Evolutionary conservation across 164 flowering plant species (phyloP), one percentile per base, ranked within the genome.

Genomic region (Dillenia suffruticosa): DNA sequence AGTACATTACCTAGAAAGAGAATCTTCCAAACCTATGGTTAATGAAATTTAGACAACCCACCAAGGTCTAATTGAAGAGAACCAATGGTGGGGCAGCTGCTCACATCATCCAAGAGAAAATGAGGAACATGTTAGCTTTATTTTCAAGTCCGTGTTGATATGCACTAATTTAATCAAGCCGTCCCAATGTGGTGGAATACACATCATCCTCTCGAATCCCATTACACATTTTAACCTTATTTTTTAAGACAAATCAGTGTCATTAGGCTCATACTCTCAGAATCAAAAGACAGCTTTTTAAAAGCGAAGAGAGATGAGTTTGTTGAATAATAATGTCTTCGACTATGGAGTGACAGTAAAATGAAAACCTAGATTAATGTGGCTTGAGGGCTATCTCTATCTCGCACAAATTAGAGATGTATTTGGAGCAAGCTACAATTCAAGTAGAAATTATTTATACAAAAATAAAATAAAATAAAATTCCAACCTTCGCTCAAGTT

Each of bases 1-100:
- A 62, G 48, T 24, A 16, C 58, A 67, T 46, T 50, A 5, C 58
- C 44, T 64, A 50, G 63, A 57, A 57, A 62, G 62, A 17, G 73
- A 70, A 70, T 59, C 77, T 66, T 64, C 69, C 46, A 55, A 58
- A 56, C 54, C 55, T 52, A 9, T 24, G 57, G 40, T 64, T 74
- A 71, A 70, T 70, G 61, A 60, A 70, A 70, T 64, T 63, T 53
- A 59, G 63, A 64, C 77, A 74, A 67, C 64, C 46, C 64, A 74
- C 67, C 49, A 67, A 15, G 22, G 45, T 49, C 54, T 15, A 12
- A 59, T 48, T 49, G 44, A 57, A 43, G 56, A 43, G 9, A 26
- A 24, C 46, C 11, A 13, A 22, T 65, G 65, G 74, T 70, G 70
- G 70, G 63, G 59, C 10, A 13, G 17, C 32, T 17, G 9, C 46